Evolutionary conservation across 306 rosid genomes (phyloP).

Genomic region (Quercus ilex): DNA sequence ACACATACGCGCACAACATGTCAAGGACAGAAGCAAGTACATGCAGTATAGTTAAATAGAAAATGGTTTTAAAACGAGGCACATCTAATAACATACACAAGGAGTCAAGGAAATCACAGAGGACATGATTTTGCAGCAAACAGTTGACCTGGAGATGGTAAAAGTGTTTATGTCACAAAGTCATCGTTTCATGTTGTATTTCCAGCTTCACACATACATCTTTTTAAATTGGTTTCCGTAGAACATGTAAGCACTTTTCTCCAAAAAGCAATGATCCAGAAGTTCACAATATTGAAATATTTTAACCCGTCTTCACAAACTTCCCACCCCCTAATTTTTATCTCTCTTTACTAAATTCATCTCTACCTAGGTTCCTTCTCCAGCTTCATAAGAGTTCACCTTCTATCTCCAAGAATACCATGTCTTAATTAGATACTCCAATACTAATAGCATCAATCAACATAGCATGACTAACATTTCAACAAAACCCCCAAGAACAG

Average conservation of each 20-base stretch:
- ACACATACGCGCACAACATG: too few relatives aligned
- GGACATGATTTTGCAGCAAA: not conserved
- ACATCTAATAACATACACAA: not conserved
- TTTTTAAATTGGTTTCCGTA: not conserved
- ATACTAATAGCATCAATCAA: not conserved
- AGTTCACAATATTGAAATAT: not conserved
- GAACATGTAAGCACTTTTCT: not conserved
- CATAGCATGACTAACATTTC: not conserved
- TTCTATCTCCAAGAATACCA: too few relatives aligned
- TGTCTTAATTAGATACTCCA: not conserved
- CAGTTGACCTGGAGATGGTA: too few relatives aligned
- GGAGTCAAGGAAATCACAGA: not conserved
- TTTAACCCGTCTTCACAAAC: not conserved
- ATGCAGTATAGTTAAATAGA: not conserved
- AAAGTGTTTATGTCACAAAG: not conserved
- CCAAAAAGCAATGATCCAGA: not conserved
- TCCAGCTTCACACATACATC: not conserved
- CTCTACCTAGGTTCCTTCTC: too few relatives aligned
- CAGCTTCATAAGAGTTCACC: too few relatives aligned
- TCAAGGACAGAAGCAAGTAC: too few relatives aligned
- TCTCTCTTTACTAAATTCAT: not conserved
- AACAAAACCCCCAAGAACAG: not conserved
- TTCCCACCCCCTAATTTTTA: not conserved
- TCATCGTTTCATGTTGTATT: not conserved
- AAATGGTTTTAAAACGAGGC: not conserved